Base-by-base conservation (phyloP, 1,284 basidiomycete species). In the Fomitopsis palustris region DNA sequence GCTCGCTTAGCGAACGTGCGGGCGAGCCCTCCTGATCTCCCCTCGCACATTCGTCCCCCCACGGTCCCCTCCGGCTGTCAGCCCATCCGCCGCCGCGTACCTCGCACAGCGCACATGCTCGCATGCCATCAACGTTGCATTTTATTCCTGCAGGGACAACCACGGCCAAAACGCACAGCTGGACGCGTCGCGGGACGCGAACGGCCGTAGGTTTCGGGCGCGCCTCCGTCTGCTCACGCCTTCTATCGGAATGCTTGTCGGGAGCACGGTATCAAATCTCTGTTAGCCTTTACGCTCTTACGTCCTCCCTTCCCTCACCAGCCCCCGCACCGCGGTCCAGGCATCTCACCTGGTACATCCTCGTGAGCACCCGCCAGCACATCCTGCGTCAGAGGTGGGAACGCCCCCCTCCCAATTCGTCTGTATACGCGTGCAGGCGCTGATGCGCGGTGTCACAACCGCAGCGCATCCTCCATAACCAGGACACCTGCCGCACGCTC, bases 281-380 rank as follows among this genome's bases (percentile, higher is more conserved):
- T 6, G 21, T 47, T 55, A 55, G 33, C 41, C 41, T 55, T 55
- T 55, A 33, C 54, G 39, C 19, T 21, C 54, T 55, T 55, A 55
- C 54, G 54, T 55, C 54, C 21, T 1, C 23, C 17, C 10, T 31
- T 3, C 5, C 31, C 17, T 35, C 49, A 4, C 25, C 27, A 5
- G 47, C 47, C 47, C 4, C 9, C 19, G 12, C n/a, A 47, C 45
- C 25, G 31, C 49, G 33, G 49, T 52, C 49, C 33, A 37, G 49
- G n/a, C 49, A 2, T 35, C 49, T 52, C 49, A 52, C 29, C 49
- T 52, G 49, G 49, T 52, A 0, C 47, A 51, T 33, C 47, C 49
- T 52, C 49, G 49, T 52, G 49, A 37, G 33, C 47, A 1, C 12
- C 29, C 21, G 23, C 45, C 16, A 10, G 29, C 17, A 14, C 41